phyloP scores from a whole-genome alignment of 2,329 filamentous ascomycete species.

The Penicillium glabrum region DNA sequence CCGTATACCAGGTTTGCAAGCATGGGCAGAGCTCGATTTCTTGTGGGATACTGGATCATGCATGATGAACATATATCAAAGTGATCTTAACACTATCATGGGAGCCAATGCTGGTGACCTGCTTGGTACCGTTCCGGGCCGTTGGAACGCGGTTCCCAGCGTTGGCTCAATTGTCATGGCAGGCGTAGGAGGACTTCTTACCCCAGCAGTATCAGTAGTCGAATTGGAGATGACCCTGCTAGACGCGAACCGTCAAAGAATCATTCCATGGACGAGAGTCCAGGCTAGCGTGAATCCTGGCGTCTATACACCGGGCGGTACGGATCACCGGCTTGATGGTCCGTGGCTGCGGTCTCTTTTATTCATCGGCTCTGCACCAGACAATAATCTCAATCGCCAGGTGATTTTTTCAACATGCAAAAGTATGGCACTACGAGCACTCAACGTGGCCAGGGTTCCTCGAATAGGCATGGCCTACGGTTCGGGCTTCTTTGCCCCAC shows the following conservation, averaged over 20 bases:
- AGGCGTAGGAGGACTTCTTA: background rate
- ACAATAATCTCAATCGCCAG: background rate
- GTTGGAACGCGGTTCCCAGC: background rate
- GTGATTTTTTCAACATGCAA: background rate
- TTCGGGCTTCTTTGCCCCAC: too few relatives aligned
- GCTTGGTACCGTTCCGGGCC: background rate
- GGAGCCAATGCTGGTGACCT: background rate
- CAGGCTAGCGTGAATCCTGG: background rate
- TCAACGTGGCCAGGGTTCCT: background rate
- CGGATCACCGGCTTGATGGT: background rate
- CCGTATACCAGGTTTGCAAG: background rate
- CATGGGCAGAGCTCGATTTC: background rate
- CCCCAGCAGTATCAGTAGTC: background rate
- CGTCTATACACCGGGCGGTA: background rate
- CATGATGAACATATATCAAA: background rate
- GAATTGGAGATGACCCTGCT: background rate
- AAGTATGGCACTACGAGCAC: background rate
- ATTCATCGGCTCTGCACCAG: background rate
- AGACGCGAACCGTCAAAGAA: background rate
- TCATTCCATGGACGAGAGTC: background rate
- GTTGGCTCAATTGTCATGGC: background rate
- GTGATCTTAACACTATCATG: background rate
- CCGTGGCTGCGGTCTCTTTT: background rate
- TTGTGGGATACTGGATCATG: background rate
- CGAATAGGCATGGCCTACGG: background rate